These are phyloP conservation scores for Phytophthora europaea DNA, from an alignment of 352 stramenopile species.

Conservation along the genomic window DNA sequence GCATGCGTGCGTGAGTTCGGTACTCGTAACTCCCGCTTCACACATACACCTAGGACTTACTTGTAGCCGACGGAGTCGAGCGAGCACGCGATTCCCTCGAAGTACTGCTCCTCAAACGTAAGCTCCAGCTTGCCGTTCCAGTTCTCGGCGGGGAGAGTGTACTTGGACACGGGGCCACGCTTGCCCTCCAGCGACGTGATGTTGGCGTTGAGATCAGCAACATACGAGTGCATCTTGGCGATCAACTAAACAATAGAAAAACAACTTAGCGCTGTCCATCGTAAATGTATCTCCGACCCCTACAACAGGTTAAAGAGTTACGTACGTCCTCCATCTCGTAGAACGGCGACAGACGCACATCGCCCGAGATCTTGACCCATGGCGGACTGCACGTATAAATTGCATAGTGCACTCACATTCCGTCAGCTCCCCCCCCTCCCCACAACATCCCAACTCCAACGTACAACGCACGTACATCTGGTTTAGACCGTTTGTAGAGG, in stretches of 20 bases:
- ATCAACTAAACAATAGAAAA: conserved; percentile 48
- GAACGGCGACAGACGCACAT: conserved; percentile 93
- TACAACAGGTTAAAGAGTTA: conserved; percentile 6
- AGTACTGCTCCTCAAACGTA: conserved; percentile 77
- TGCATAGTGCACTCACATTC: not conserved
- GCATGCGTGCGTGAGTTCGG: not conserved
- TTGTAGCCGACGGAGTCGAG: conserved; percentile 90
- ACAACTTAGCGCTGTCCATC: conserved; percentile 6
- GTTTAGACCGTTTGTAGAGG: conserved; percentile 72
- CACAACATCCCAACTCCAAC: conserved; percentile 44
- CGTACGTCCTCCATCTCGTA: conserved; percentile 90
- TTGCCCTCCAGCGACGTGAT: conserved; percentile 77
- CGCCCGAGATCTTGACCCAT: conserved; percentile 90
- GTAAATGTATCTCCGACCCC: not conserved
- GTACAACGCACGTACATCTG: conserved; percentile 60
- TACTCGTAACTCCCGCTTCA: not conserved
- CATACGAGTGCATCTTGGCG: conserved; percentile 75
- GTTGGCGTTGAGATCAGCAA: conserved; percentile 88
- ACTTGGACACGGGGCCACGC: conserved; percentile 90
- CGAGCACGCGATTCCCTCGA: conserved; percentile 92
- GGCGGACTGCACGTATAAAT: conserved; percentile 64
- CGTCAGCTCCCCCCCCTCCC: not conserved
- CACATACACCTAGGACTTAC: conserved; percentile 15
- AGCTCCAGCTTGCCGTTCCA: conserved; percentile 88
- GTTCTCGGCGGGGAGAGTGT: conserved; percentile 85